phyloP scores from a whole-genome alignment of 306 rosid genomes.

The Psophocarpus tetragonolobus region DNA sequence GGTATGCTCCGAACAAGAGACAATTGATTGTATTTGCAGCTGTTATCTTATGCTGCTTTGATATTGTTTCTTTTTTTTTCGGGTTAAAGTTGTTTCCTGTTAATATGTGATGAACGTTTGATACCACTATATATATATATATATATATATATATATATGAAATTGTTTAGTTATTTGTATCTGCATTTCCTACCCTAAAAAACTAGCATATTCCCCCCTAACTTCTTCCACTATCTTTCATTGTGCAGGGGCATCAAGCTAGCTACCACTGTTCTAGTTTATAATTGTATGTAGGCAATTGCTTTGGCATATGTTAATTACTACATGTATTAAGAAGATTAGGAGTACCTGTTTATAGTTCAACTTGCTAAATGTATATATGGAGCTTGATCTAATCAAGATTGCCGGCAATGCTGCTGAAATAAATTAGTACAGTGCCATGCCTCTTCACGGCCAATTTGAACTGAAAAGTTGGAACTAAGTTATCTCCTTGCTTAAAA shows the following conservation, averaged over 20 bases:
- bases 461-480: not conserved
- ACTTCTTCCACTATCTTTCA: constrained; percentile 14
- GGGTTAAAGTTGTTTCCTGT: not conserved
- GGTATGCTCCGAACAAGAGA: not conserved
- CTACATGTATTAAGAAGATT: not conserved
- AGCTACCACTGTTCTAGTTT: constrained; percentile 13
- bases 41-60: not conserved
- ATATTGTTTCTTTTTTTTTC: not conserved
- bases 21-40: not conserved
- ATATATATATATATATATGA: too few relatives aligned
- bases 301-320: constrained; percentile 1
- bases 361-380: constrained; percentile 29
- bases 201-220: not conserved
- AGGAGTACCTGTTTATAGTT: constrained; percentile 27
- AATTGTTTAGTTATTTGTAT: not conserved
- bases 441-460: not conserved
- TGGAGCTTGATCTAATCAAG: constrained; percentile 1
- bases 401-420: not conserved
- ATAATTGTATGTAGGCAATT: constrained; percentile 20
- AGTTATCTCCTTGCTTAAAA: not conserved
- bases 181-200: not conserved
- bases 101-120: not conserved
- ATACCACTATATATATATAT: not conserved
- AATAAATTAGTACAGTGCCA: not conserved
- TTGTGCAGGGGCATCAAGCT: constrained; percentile 60